phyloP scores from a whole-genome alignment of 2,329 filamentous ascomycete species.

The Aspergillus sp. region DNA sequence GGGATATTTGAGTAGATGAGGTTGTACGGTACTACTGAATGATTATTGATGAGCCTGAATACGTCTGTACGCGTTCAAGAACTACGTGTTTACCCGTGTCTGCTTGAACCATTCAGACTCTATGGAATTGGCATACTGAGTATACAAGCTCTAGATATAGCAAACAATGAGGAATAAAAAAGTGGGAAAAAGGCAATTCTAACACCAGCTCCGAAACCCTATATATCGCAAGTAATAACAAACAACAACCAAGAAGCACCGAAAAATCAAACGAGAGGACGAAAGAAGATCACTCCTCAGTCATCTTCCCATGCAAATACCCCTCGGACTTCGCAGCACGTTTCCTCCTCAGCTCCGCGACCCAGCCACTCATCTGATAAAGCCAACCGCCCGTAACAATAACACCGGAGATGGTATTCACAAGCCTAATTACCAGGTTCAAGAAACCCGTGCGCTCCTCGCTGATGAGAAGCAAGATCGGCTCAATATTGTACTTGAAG shows the following conservation, averaged over 20 bases:
- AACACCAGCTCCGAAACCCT: constrained; percentile 1
- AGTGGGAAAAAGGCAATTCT: not conserved
- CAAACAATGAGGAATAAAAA: not conserved
- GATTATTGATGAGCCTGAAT: not conserved
- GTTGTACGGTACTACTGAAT: not conserved
- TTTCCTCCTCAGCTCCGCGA: constrained; percentile 49
- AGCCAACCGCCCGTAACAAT: constrained; percentile 93
- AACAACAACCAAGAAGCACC: not conserved
- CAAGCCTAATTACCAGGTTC: constrained; percentile 73
- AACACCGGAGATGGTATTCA: constrained; percentile 89
- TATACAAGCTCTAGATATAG: not conserved
- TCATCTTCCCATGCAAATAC: constrained; percentile 47
- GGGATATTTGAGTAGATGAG: not conserved
- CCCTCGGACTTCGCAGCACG: constrained; percentile 46
- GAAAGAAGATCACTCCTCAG: constrained; percentile 25
- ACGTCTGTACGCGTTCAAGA: not conserved
- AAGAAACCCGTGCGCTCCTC: constrained; percentile 77
- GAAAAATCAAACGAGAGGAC: not conserved
- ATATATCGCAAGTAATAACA: not conserved
- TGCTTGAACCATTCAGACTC: not conserved
- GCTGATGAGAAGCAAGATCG: constrained; percentile 80
- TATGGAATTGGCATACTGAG: not conserved
- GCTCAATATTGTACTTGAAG: constrained; percentile 99
- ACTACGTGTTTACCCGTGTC: not conserved
- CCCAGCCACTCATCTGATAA: constrained; percentile 81